Evolutionary conservation across 148 eudicot species (phyloP).

Genomic region (Rheum nobile): DNA sequence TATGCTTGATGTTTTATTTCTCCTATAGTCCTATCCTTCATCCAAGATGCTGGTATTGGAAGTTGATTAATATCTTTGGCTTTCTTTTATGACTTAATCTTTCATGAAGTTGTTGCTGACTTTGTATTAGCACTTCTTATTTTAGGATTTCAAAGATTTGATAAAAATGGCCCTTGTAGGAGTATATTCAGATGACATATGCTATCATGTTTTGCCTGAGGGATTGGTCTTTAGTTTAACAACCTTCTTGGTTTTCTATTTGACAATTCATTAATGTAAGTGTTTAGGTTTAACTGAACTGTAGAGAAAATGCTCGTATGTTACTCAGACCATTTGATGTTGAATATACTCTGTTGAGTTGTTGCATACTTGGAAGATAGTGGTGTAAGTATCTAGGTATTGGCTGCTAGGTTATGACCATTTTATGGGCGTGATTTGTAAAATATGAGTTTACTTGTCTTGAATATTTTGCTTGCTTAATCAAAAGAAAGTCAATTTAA

Average conservation of each 20-base stretch:
- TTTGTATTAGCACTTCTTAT: neutral
- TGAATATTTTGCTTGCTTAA: neutral
- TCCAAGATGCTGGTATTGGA: too few species aligned
- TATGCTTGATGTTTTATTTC: too few species aligned
- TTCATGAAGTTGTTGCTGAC: neutral
- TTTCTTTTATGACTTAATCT: neutral
- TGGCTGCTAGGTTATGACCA: neutral
- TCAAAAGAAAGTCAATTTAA: neutral
- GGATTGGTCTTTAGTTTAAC: neutral
- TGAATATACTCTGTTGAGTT: neutral
- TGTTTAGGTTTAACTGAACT: neutral
- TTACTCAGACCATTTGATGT: neutral
- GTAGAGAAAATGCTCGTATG: neutral
- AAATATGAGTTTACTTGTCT: neutral
- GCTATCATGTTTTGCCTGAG: neutral
- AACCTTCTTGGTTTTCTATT: neutral
- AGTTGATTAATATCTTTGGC: neutral
- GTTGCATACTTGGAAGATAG: neutral
- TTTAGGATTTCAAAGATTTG: neutral
- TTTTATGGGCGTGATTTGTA: neutral
- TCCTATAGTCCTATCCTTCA: too few species aligned
- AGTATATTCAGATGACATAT: neutral
- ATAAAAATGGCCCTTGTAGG: neutral
- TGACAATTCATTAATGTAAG: neutral
- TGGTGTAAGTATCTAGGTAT: neutral